These are phyloP conservation scores for Xylariaceae sp. DNA, from an alignment of 2,329 filamentous ascomycete species.

Conservation along the genomic window DNA sequence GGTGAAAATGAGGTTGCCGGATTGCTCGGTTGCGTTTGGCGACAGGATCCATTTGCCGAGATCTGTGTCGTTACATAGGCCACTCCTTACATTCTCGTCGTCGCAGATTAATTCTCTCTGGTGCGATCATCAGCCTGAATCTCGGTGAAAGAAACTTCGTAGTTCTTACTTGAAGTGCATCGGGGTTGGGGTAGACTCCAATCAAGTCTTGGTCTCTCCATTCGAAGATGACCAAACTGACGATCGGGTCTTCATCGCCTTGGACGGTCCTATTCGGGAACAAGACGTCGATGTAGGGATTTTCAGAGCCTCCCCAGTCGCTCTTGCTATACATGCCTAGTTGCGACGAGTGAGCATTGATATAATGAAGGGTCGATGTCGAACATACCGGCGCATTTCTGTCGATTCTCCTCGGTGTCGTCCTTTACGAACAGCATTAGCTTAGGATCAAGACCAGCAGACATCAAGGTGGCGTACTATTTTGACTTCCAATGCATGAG, in stretches of 20 bases:
- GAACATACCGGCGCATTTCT: slow-evolving; percentile 71
- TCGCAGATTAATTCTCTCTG: slow-evolving; percentile 76
- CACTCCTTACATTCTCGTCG: slow-evolving; percentile 65
- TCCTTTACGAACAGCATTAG: slow-evolving; percentile 55
- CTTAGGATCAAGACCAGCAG: neutral
- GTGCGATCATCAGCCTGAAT: slow-evolving; percentile 36
- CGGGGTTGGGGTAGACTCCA: slow-evolving; percentile 64
- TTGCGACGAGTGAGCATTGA: slow-evolving; percentile 19
- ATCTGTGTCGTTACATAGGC: slow-evolving; percentile 75
- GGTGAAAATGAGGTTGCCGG: slow-evolving; percentile 74
- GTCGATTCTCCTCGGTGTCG: slow-evolving; percentile 73
- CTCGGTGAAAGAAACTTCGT: slow-evolving; percentile 1
- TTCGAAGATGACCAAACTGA: slow-evolving; percentile 90
- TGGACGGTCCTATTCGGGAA: slow-evolving; percentile 66
- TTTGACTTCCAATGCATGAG: slow-evolving; percentile 58
- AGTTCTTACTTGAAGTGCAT: slow-evolving; percentile 54
- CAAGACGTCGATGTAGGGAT: slow-evolving; percentile 87
- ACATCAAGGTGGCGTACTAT: slow-evolving; percentile 48
- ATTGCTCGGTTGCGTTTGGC: slow-evolving; percentile 71
- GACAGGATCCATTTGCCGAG: slow-evolving; percentile 83
- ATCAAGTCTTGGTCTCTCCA: slow-evolving; percentile 85
- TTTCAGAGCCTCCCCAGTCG: slow-evolving; percentile 83
- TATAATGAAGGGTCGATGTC: neutral
- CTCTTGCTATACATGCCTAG: slow-evolving; percentile 91
- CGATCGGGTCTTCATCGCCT: slow-evolving; percentile 69